phyloP scores from a whole-genome alignment of 768 basidiomycete genomes.

The Calocera viscosa region DNA sequence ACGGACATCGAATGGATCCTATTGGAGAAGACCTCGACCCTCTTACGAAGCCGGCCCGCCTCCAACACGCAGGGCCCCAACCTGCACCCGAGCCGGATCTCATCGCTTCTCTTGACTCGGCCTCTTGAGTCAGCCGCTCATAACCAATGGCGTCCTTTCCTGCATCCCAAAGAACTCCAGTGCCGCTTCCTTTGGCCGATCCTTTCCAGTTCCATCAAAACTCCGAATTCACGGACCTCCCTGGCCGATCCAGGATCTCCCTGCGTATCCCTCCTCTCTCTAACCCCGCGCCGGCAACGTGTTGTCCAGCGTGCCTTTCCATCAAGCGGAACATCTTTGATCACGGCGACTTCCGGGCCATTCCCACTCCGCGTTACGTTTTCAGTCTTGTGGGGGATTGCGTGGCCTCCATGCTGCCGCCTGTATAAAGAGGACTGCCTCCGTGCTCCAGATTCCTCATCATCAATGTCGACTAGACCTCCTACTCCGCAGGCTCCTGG shows the following conservation, averaged over 20 bases:
- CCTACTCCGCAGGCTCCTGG: not conserved
- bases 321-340: not conserved
- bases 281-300: slow-evolving; percentile 4
- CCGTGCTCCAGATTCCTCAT: not conserved
- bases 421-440: slow-evolving; percentile 8
- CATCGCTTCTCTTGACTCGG: slow-evolving; percentile 1
- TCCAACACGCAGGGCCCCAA: not conserved
- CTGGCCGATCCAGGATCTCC: not conserved
- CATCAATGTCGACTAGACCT: not conserved
- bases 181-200: not conserved
- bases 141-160: not conserved
- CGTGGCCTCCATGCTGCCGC: not conserved
- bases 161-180: not conserved
- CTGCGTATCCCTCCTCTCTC: not conserved
- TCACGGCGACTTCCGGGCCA: not conserved
- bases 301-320: not conserved
- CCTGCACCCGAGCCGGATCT: not conserved
- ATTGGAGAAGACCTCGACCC: not conserved
- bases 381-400: not conserved
- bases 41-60: not conserved
- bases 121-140: not conserved
- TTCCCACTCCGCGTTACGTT: slow-evolving; percentile 5
- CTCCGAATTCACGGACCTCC: not conserved
- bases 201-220: not conserved
- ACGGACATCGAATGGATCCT: not conserved